Evolutionary conservation across 148 eudicot genomes (phyloP).

Genomic region (Silene latifolia): DNA sequence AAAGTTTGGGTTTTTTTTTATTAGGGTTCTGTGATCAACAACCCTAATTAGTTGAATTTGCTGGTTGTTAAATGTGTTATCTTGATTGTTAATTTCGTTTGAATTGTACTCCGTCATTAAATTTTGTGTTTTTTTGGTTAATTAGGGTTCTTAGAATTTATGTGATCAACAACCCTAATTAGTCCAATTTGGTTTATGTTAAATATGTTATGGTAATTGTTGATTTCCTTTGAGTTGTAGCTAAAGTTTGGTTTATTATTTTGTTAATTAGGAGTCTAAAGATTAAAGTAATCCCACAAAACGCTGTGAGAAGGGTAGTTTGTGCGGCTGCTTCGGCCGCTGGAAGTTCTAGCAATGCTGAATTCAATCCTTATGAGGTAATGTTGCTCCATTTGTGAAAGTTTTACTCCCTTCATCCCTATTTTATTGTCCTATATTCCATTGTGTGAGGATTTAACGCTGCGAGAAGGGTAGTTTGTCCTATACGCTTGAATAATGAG

Average conservation of each 20-base stretch:
- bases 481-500: too few relatives aligned
- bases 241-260: neutral
- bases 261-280: conserved; percentile 27
- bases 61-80: neutral
- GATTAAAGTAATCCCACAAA: conserved; percentile 21
- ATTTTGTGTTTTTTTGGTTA: too few relatives aligned
- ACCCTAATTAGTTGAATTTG: neutral
- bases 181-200: too few relatives aligned
- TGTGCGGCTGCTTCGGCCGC: conserved; percentile 77
- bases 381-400: neutral
- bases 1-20: too few relatives aligned
- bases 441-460: neutral
- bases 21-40: neutral
- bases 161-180: too few relatives aligned
- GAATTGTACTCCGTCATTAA: neutral
- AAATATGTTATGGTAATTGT: neutral
- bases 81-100: neutral
- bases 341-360: conserved; percentile 60
- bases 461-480: too few relatives aligned
- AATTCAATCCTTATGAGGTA: conserved; percentile 80
- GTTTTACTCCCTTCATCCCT: neutral
- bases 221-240: neutral
- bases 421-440: neutral
- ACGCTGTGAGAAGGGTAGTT: conserved; percentile 28
- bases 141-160: neutral